Conservation (phyloP, 2,329 filamentous ascomycete species). For the Botryotinia convoluta region DNA sequence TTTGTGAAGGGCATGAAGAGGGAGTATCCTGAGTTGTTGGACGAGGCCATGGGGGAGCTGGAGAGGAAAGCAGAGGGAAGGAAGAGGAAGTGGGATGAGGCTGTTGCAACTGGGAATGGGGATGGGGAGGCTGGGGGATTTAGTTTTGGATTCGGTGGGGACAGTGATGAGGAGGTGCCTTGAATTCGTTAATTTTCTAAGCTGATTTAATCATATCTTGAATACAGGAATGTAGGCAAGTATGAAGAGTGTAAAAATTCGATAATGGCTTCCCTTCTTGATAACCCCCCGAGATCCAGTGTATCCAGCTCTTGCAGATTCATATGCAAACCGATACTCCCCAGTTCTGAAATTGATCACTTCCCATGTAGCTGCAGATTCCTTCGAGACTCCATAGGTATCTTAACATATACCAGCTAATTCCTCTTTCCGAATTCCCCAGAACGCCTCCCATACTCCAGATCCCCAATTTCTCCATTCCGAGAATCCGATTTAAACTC, state of each 20-base stretch:
- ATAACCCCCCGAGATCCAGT: not conserved
- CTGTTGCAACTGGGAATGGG: slow-evolving; percentile 53
- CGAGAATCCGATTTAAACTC: slow-evolving; percentile 3
- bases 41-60: slow-evolving; percentile 61
- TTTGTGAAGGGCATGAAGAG: slow-evolving; percentile 69
- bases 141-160: slow-evolving; percentile 62
- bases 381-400: slow-evolving; percentile 10
- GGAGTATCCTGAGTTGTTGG: slow-evolving; percentile 63
- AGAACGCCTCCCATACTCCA: not conserved
- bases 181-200: slow-evolving; percentile 21
- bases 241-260: not conserved
- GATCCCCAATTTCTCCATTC: not conserved
- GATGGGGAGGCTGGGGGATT: slow-evolving; percentile 48
- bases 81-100: slow-evolving; percentile 84
- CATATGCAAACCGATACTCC: not conserved
- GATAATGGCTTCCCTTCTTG: not conserved
- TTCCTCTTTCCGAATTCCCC: not conserved
- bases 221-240: not conserved
- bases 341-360: not conserved
- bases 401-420: not conserved
- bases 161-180: slow-evolving; percentile 48
- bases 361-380: not conserved
- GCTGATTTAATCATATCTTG: not conserved
- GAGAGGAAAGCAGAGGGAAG: slow-evolving; percentile 60
- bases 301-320: not conserved